Conservation (phyloP, 2,329 filamentous ascomycete genomes). For the Chaetomiaceae sp. region DNA sequence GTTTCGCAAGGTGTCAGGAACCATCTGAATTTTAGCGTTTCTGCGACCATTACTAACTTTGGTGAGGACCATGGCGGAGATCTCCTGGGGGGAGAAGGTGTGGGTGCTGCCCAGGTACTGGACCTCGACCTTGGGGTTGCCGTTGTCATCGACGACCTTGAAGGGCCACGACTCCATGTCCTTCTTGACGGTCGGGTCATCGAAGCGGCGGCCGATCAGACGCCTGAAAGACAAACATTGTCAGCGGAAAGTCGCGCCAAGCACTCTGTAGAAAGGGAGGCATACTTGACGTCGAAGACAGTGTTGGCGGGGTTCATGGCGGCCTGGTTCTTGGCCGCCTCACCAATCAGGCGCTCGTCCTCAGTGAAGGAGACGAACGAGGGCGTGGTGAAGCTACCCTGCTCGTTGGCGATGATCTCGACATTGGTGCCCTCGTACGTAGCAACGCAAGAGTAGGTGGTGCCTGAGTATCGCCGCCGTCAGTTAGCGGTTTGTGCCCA, state of each 20-base stretch:
- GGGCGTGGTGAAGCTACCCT: slow-evolving; percentile 97
- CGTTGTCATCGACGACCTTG: slow-evolving; percentile 89
- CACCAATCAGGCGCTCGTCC: slow-evolving; percentile 97
- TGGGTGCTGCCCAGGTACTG: slow-evolving; percentile 94
- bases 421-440: slow-evolving; percentile 99
- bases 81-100: slow-evolving; percentile 96
- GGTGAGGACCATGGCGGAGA: slow-evolving; percentile 96
- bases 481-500: slow-evolving; percentile 19
- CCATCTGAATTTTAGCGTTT: background rate
- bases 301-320: slow-evolving; percentile 99
- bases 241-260: slow-evolving; percentile 10
- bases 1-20: slow-evolving; percentile 22
- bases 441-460: slow-evolving; percentile 99
- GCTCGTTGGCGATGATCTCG: slow-evolving; percentile 99
- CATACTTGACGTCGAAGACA: slow-evolving; percentile 98
- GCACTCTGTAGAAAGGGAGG: slow-evolving; percentile 20
- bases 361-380: slow-evolving; percentile 99
- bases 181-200: slow-evolving; percentile 97
- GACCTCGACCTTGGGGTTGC: slow-evolving; percentile 88
- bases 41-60: slow-evolving; percentile 63
- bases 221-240: slow-evolving; percentile 57
- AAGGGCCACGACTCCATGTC: slow-evolving; percentile 99
- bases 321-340: slow-evolving; percentile 99
- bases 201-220: slow-evolving; percentile 92
- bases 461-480: slow-evolving; percentile 56